Conservation (phyloP, 164 flowering plant genomes). For the Aristolochia contorta region DNA sequence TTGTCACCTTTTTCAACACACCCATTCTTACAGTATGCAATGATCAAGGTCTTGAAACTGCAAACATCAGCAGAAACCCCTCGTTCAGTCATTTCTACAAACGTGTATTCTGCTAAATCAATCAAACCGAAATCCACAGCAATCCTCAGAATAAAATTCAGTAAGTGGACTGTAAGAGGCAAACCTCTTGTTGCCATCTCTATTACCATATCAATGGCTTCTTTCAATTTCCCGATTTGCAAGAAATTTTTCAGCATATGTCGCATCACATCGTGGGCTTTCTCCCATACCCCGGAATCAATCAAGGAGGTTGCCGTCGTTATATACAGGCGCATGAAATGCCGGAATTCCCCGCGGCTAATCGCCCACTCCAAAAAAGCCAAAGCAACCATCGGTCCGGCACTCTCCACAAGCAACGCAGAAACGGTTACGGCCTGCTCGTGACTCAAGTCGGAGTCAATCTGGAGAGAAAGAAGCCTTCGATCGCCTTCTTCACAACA, state of each 20-base stretch:
- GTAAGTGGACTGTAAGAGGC: slow-evolving; percentile 19
- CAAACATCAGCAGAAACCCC: slow-evolving; percentile 49
- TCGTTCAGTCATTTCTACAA: slow-evolving; percentile 71
- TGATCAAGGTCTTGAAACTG: slow-evolving; percentile 55
- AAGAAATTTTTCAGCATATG: slow-evolving; percentile 54
- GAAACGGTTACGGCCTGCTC: slow-evolving; percentile 67
- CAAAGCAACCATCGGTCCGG: slow-evolving; percentile 71
- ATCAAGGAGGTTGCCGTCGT: slow-evolving; percentile 49
- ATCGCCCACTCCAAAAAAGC: slow-evolving; percentile 77
- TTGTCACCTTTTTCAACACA: slow-evolving; percentile 45
- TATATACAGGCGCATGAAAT: slow-evolving; percentile 71
- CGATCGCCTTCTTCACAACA: slow-evolving; percentile 10
- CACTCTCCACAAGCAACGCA: slow-evolving; percentile 56
- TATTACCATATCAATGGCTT: slow-evolving; percentile 57
- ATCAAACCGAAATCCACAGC: slow-evolving; percentile 35
- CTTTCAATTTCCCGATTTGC: slow-evolving; percentile 58
- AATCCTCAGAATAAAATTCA: slow-evolving; percentile 40
- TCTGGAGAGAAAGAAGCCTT: slow-evolving; percentile 25
- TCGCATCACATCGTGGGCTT: slow-evolving; percentile 62
- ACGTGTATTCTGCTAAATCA: slow-evolving; percentile 55
- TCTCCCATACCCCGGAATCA: slow-evolving; percentile 43
- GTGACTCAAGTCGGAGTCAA: slow-evolving; percentile 38
- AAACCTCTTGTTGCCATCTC: slow-evolving; percentile 73
- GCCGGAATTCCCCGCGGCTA: slow-evolving; percentile 37
- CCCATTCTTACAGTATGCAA: slow-evolving; percentile 47